These are phyloP conservation scores for Talaromyces sp. DNA, from an alignment of 2,329 filamentous ascomycete species.

Conservation along the genomic window DNA sequence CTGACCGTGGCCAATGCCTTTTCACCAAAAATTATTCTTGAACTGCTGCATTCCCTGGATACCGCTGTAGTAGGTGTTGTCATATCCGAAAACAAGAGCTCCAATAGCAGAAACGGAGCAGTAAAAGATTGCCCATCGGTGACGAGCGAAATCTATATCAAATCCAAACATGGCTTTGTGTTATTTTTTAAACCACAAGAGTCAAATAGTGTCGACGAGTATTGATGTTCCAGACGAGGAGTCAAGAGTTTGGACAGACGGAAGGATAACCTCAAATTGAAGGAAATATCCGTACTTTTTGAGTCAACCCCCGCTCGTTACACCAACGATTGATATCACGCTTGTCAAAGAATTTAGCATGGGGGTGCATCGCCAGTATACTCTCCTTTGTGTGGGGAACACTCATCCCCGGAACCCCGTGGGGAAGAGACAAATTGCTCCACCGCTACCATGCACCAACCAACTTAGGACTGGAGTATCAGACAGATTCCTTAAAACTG, in stretches of 20 bases:
- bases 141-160: neutral
- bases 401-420: neutral
- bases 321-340: neutral
- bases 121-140: neutral
- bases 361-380: neutral
- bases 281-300: neutral
- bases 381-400: neutral
- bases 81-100: conserved; percentile 2
- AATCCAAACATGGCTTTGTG: neutral
- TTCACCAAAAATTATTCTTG: neutral
- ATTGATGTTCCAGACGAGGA: neutral
- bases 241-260: neutral
- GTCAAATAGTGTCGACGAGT: neutral
- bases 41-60: conserved; percentile 1
- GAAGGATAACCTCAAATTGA: neutral
- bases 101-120: conserved; percentile 1
- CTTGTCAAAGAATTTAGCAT: neutral
- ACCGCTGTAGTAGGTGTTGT: conserved; percentile 2
- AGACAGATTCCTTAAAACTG: neutral
- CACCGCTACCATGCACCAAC: neutral
- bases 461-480: neutral
- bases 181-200: neutral
- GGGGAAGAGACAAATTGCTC: neutral
- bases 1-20: neutral
- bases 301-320: neutral